phyloP scores from a whole-genome alignment of 1,139 yeast species.

The Debaryomyces udenii region DNA sequence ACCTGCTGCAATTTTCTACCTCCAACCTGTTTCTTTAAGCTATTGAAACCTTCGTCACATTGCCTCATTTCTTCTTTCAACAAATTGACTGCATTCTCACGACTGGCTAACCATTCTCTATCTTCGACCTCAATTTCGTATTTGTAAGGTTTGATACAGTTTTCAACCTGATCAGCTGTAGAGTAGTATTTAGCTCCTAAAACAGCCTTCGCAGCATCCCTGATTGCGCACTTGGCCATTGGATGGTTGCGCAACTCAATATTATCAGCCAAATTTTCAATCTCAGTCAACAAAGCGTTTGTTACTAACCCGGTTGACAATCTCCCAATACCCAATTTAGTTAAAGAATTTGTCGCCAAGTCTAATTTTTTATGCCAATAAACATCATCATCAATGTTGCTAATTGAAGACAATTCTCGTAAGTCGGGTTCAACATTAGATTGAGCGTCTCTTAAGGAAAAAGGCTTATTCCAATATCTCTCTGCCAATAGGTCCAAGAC shows the following conservation, averaged over 20 bases:
- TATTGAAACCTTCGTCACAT: conserved; percentile 66
- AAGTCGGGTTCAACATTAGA: conserved; percentile 49
- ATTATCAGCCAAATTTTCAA: conserved; percentile 68
- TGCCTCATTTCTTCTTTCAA: conserved; percentile 85
- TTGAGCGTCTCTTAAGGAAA: conserved; percentile 22
- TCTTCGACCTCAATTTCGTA: conserved; percentile 96
- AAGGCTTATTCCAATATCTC: conserved; percentile 86
- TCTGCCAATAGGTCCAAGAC: conserved; percentile 86
- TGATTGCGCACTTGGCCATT: conserved; percentile 76
- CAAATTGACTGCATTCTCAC: conserved; percentile 73
- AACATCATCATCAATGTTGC: conserved; percentile 63
- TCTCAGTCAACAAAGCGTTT: conserved; percentile 74
- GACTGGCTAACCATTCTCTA: conserved; percentile 85
- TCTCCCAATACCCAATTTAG: conserved; percentile 93
- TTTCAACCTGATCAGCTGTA: conserved; percentile 97
- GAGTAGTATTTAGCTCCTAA: conserved; percentile 78
- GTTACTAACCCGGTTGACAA: conserved; percentile 82
- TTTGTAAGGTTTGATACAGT: conserved; percentile 95
- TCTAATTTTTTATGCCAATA: conserved; percentile 92
- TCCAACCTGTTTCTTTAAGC: conserved; percentile 76
- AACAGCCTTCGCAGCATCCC: conserved; percentile 83
- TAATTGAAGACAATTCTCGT: conserved; percentile 50
- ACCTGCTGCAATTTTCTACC: conserved; percentile 83
- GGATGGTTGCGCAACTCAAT: conserved; percentile 86
- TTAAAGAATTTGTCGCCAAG: conserved; percentile 76